Evolutionary conservation across 163 green algal genomes (phyloP), one percentile per base, ranked within the genome.

Genomic region (Scenedesmus sp.): DNA sequence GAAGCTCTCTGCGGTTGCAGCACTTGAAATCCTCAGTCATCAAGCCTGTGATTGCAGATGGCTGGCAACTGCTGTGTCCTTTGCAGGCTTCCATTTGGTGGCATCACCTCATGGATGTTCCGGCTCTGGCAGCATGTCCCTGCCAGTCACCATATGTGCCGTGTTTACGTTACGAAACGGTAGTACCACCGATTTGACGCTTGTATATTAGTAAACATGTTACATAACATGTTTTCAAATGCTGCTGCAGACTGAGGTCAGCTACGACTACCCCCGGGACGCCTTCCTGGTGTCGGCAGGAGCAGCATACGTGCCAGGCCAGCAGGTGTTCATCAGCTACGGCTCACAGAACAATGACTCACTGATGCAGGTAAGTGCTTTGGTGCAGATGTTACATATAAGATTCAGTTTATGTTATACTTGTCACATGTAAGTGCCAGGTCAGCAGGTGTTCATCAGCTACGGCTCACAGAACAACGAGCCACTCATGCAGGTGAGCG

Each of bases 391-490:
- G 2, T 20, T 5, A 70, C 62, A 23, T 4, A 70, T 70, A 23
- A 13, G 62, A 13, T 23, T 70, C 10, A 23, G 10, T 13, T 20
- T 18, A 18, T 70, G 62, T 70, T 18, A 70, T 16, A 8, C 59
- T 64, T 64, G 8, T 64, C 8, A 64, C 59, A 64, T 46, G 56
- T 95, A 94, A 64, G 60, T 56, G 16, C 76, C 77, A 16, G 95
- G 94, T 2, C 73, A 95, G 67, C 94, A 96, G 62, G 91, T 96
- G 18, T 95, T 96, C 81, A 93, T 95, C 62, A 93, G 83, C 76
- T 97, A 97, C 86, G 95, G 95, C 26, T 9, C 91, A 10, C 94
- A 96, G 89, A 97, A 97, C 79, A n/a, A n/a, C n/a, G 94, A 97
- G 91, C 88, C 73, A 1, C 88, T 97, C 18, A 93, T 96, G 92